Evolutionary conservation across 1,284 basidiomycete genomes (phyloP), one percentile per base, ranked within the genome.

Genomic region (Ceratobasidium sp.): DNA sequence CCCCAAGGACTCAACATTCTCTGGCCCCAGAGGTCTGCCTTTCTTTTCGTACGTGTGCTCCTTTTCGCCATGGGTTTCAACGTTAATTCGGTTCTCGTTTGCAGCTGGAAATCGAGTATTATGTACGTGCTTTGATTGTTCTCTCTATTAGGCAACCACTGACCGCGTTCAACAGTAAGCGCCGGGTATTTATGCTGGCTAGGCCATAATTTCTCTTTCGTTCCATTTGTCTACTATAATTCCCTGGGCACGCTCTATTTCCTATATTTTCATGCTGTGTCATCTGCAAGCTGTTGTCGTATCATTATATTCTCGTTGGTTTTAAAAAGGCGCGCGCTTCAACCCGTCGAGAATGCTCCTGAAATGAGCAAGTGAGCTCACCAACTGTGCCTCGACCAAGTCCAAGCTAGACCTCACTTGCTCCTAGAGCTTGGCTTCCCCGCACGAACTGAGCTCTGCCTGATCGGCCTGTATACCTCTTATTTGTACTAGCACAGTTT

Each of bases 1-100:
- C 90, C 91, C 0, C 88, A 83, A 3, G 94, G 94, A 2, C 80
- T 96, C 75, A 90, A 93, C 75, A 86, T 96, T 58, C 81, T 92
- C 36, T 91, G 92, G 87, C 94, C 94, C 1, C 83, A 84, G 48
- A 86, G 85, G 77, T 88, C 89, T 73, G 94, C 90, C 0, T 95
- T 94, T 79, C 82, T 95, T 75, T 96, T 92, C 81, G 92, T 95
- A 78, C 80, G 92, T 89, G 60, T 33, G 7, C 6, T 36, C 28
- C 30, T 42, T 28, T 12, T 18, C n/a, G 33, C 36, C 42, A 16
- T 30, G 18, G n/a, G 9, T n/a, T 21, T n/a, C 25, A 49, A 51
- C 38, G 58, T 4, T 51, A 33, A 44, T 44, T 23, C 7, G 23
- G 49, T 25, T 56, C 44, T 9, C 21, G 25, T 44, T 21, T n/a